Conservation (phyloP, 2,329 filamentous ascomycete genomes). For the Curvularia eragrostidis region DNA sequence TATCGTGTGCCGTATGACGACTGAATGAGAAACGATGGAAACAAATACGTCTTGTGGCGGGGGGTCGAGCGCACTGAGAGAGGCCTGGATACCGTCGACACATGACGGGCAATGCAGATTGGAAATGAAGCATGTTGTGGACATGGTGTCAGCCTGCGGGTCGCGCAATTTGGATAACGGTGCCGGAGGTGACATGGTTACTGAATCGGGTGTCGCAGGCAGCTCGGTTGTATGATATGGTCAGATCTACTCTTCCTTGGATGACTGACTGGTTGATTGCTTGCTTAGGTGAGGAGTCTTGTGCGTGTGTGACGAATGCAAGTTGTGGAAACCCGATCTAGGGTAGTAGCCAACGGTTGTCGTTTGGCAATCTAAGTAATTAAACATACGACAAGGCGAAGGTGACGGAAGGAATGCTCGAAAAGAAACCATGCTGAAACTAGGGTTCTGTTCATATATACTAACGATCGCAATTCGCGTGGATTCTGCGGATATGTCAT, state of each 20-base stretch:
- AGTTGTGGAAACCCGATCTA: constrained; percentile 16
- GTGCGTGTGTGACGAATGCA: constrained; percentile 20
- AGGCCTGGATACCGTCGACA: constrained; percentile 68
- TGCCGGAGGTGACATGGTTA: constrained; percentile 26
- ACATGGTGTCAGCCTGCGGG: constrained; percentile 27
- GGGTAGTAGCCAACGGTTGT: constrained; percentile 29
- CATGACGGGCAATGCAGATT: constrained; percentile 83
- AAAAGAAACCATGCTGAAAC: constrained; percentile 3
- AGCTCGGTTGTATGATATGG: constrained; percentile 26
- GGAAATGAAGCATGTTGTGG: constrained; percentile 69
- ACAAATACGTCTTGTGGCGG: constrained; percentile 66
- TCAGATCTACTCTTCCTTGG: constrained; percentile 12
- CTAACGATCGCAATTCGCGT: background rate
- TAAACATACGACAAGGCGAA: constrained; percentile 27
- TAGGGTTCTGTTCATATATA: constrained; percentile 2
- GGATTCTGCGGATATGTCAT: constrained; percentile 20
- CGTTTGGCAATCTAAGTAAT: constrained; percentile 30
- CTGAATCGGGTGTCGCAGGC: constrained; percentile 1
- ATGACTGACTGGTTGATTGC: background rate
- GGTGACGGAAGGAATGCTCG: constrained; percentile 11
- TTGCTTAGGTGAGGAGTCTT: constrained; percentile 8
- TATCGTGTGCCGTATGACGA: constrained; percentile 65
- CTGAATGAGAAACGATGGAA: constrained; percentile 74
- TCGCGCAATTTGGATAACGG: constrained; percentile 21
- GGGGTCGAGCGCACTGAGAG: constrained; percentile 59